These are phyloP conservation scores for Alternaria infectoria DNA, from an alignment of 2,329 filamentous ascomycete species.

Conservation along the genomic window DNA sequence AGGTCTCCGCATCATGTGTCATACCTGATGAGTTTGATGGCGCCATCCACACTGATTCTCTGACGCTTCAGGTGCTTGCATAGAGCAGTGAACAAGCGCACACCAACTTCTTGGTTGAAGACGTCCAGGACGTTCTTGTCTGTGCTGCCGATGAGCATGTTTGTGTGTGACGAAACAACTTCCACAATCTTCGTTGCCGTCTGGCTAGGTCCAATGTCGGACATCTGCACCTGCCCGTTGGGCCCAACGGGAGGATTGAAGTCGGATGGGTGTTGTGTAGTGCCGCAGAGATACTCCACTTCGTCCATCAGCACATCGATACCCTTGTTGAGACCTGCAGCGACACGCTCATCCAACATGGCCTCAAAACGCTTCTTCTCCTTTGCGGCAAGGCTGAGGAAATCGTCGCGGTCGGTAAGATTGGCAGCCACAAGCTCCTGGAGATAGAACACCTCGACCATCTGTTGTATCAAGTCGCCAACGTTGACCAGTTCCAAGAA, in stretches of 20 bases:
- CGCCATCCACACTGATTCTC: constrained; percentile 85
- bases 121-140: constrained; percentile 99
- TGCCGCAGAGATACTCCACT: constrained; percentile 92
- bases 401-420: constrained; percentile 91
- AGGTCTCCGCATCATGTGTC: constrained; percentile 4
- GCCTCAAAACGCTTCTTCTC: constrained; percentile 99
- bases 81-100: constrained; percentile 86
- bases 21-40: constrained; percentile 83
- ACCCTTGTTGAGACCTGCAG: constrained; percentile 93
- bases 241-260: constrained; percentile 74
- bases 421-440: constrained; percentile 86
- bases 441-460: constrained; percentile 98
- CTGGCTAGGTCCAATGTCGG: constrained; percentile 74
- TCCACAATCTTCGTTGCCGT: constrained; percentile 83
- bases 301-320: constrained; percentile 99
- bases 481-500: constrained; percentile 98
- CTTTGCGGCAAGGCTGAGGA: constrained; percentile 86
- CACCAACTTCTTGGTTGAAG: constrained; percentile 96
- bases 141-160: constrained; percentile 91
- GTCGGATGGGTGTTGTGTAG: constrained; percentile 83
- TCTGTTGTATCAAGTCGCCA: constrained; percentile 95
- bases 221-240: constrained; percentile 42
- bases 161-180: constrained; percentile 85
- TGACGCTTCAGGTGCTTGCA: constrained; percentile 99
- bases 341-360: constrained; percentile 96